phyloP scores from a whole-genome alignment of 2,329 filamentous ascomycete species.

The Fusarium concolor region DNA sequence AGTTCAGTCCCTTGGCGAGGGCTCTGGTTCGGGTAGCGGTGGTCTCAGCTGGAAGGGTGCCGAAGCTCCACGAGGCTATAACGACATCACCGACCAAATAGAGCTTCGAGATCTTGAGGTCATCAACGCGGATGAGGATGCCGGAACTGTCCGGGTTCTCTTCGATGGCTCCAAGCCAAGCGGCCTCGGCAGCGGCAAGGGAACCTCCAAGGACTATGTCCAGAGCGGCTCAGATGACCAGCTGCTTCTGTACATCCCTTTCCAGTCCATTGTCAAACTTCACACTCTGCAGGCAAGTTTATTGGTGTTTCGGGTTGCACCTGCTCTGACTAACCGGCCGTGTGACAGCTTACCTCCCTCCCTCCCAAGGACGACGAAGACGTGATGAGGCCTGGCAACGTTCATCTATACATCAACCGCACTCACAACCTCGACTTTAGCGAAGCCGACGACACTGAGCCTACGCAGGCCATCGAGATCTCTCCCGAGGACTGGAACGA shows the following conservation, averaged over 20 bases:
- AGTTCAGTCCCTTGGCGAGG: conserved; percentile 66
- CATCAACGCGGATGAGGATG: conserved; percentile 84
- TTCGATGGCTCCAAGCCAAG: conserved; percentile 78
- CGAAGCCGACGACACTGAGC: conserved; percentile 87
- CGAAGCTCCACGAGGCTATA: conserved; percentile 81
- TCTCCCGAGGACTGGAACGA: conserved; percentile 83
- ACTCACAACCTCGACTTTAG: conserved; percentile 93
- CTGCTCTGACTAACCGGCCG: conserved; percentile 33
- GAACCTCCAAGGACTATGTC: conserved; percentile 78
- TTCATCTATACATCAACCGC: conserved; percentile 89
- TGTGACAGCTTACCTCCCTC: conserved; percentile 81
- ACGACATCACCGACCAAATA: conserved; percentile 83
- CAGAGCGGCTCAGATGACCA: conserved; percentile 98
- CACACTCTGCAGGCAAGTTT: conserved; percentile 77
- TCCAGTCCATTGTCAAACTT: conserved; percentile 88
- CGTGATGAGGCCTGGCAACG: conserved; percentile 80
- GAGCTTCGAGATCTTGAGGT: conserved; percentile 85
- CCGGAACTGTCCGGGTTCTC: conserved; percentile 77
- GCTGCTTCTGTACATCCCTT: conserved; percentile 91
- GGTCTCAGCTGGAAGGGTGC: conserved; percentile 76
- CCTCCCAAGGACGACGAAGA: conserved; percentile 79
- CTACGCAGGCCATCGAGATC: conserved; percentile 84
- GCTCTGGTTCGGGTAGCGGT: conserved; percentile 51
- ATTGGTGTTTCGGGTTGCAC: not conserved
- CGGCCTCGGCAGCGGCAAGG: conserved; percentile 68